These are phyloP conservation scores for Chamaecyparis obtusa DNA, from an alignment of 75 land plant genomes.

Conservation along the genomic window DNA sequence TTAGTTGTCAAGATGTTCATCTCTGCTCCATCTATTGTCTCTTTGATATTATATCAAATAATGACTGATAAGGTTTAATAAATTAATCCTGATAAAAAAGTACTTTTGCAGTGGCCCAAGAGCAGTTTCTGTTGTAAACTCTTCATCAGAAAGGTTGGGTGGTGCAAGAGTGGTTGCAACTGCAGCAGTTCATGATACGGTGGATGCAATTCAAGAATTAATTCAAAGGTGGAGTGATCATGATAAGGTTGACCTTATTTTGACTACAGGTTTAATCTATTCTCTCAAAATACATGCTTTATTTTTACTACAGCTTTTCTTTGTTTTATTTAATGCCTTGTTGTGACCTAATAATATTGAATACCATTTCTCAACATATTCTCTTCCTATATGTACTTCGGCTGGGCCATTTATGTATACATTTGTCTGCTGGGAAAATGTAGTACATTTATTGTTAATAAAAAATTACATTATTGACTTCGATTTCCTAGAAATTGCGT, in stretches of 20 bases:
- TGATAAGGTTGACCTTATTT: constrained; percentile 77
- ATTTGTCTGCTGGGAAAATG: background rate
- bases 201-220: constrained; percentile 54
- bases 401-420: background rate
- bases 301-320: background rate
- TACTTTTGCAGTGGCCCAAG: constrained; percentile 78
- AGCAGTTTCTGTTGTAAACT: constrained; percentile 83
- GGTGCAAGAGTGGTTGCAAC: constrained; percentile 82
- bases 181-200: constrained; percentile 76
- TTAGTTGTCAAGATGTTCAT: background rate
- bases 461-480: background rate
- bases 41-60: background rate
- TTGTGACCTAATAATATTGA: background rate
- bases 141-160: constrained; percentile 74
- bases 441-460: background rate
- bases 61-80: background rate
- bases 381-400: background rate
- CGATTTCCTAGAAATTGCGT: background rate
- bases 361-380: background rate
- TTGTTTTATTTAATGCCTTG: background rate
- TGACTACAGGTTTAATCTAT: constrained; percentile 72
- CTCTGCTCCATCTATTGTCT: background rate
- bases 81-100: background rate
- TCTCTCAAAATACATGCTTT: background rate
- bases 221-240: constrained; percentile 75